These are phyloP conservation scores for Ambrosia artemisiifolia DNA, from an alignment of 129 eudicot species.

Conservation along the genomic window DNA sequence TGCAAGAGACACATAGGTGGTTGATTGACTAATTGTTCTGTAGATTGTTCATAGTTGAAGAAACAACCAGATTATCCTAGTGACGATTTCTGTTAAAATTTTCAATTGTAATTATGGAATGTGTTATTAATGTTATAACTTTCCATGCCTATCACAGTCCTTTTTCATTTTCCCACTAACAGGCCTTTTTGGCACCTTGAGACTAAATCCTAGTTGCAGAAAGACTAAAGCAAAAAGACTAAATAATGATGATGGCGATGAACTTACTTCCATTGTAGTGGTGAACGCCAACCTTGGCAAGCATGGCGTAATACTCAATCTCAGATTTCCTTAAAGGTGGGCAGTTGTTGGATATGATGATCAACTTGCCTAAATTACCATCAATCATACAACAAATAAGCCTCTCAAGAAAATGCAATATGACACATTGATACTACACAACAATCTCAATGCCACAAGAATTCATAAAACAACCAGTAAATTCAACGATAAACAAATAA, in stretches of 20 bases:
- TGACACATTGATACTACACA: not conserved
- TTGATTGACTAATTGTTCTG: too few species aligned
- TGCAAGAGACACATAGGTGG: too few species aligned
- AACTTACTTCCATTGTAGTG: constrained; percentile 84
- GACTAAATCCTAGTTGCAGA: not conserved
- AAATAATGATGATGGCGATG: not conserved
- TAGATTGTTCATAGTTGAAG: too few species aligned
- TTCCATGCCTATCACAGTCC: not conserved
- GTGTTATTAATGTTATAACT: too few species aligned
- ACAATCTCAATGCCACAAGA: not conserved
- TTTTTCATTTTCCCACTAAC: not conserved
- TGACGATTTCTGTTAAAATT: too few species aligned
- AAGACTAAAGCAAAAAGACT: not conserved
- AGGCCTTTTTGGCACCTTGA: not conserved
- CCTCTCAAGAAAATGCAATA: not conserved
- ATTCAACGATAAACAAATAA: not conserved
- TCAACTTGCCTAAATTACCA: constrained; percentile 50
- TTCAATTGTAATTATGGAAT: too few species aligned
- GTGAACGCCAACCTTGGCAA: constrained; percentile 81
- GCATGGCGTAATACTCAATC: constrained; percentile 86
- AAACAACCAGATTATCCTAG: too few species aligned
- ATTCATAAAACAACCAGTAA: not conserved
- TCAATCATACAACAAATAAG: not conserved
- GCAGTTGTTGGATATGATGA: constrained; percentile 67
- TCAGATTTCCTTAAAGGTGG: constrained; percentile 83